Conservation (phyloP, 345 rosid species). For the Eutrema heterophyllum region DNA sequence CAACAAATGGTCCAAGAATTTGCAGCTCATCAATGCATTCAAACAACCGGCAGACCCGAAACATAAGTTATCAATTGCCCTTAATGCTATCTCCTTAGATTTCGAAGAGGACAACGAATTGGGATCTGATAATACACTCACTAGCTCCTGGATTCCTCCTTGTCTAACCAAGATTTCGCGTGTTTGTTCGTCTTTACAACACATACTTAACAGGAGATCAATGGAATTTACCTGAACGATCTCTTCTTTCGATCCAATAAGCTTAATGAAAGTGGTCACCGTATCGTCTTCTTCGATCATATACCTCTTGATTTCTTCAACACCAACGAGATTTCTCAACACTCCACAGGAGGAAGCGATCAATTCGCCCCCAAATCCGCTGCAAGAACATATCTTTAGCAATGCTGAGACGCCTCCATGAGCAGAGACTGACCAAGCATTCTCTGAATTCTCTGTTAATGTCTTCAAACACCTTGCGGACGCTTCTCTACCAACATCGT, state of each 20-base stretch:
- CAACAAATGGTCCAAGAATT: slow-evolving; percentile 56
- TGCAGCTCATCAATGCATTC: slow-evolving; percentile 38
- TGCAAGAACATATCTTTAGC: slow-evolving; percentile 55
- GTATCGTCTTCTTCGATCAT: slow-evolving; percentile 72
- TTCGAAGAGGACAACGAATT: slow-evolving; percentile 43
- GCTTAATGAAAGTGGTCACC: slow-evolving; percentile 54
- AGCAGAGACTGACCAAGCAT: slow-evolving; percentile 94
- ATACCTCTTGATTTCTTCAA: slow-evolving; percentile 83
- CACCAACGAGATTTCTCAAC: slow-evolving; percentile 67
- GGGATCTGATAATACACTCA: slow-evolving; percentile 55
- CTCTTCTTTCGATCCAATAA: slow-evolving; percentile 61
- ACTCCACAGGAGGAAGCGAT: slow-evolving; percentile 61
- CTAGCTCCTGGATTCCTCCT: slow-evolving; percentile 64
- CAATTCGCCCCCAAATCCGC: slow-evolving; percentile 40
- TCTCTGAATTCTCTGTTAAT: slow-evolving; percentile 74
- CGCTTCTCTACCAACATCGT: slow-evolving; percentile 45
- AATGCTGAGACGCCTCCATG: slow-evolving; percentile 91
- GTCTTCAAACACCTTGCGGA: slow-evolving; percentile 59
- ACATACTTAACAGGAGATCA: slow-evolving; percentile 57
- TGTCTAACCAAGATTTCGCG: slow-evolving; percentile 46
- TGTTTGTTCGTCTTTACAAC: slow-evolving; percentile 57
- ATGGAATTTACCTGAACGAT: slow-evolving; percentile 65
- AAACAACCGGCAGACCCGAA: slow-evolving; percentile 48
- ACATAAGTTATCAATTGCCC: slow-evolving; percentile 67
- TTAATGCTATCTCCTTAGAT: slow-evolving; percentile 57